Evolutionary conservation across 805 yeast genomes (phyloP), one percentile per base, ranked within the genome.

Genomic region (Metschnikowia baotianmanensis): DNA sequence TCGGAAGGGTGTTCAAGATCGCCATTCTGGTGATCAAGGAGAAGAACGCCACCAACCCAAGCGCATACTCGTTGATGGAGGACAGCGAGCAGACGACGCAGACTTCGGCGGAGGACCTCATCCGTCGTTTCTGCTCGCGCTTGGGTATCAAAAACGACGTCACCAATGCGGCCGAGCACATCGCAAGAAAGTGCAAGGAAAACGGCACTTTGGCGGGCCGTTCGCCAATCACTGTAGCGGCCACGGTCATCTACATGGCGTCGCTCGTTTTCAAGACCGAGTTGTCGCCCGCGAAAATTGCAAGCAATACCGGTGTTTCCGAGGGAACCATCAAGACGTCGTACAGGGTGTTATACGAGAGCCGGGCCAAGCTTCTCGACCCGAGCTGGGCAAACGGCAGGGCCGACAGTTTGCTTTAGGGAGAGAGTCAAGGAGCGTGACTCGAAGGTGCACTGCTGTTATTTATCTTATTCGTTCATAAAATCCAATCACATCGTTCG

Each of bases 251-350:
- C 35, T 93, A 91, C 65, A 83, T 93, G 86, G 86, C 96, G 6
- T 85, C 91, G 4, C 69, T 86, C n/a, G 67, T 93, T n/a, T 90
- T 90, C 60, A 85, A 85, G 32, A 82, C 83, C 25, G 84, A 80
- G 37, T 70, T 87, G 26, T 71, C 85, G 3, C 90, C 96, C 0
- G 67, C 83, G 1, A 84, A 80, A 56, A 91, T 93, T 42, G 86
- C 96, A 10, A 96, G 88, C 52, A 86, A 86, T 53, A 79, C 96
- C 13, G 98, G 96, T 52, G 98, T 93, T 15, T 86, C 96, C 55
- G 99, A 93, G 59, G 97, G 98, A 51, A 93, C 99, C 1, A 90
- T 93, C 54, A 88, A 93, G 62, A 86, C 96, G 1, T 82, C 93
- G 31, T 93, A 88, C 60, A 86, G 86, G 61, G 82, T 82, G 31